Base-by-base conservation (phyloP, 2,329 filamentous ascomycete species). In the Botrytis fabae region DNA sequence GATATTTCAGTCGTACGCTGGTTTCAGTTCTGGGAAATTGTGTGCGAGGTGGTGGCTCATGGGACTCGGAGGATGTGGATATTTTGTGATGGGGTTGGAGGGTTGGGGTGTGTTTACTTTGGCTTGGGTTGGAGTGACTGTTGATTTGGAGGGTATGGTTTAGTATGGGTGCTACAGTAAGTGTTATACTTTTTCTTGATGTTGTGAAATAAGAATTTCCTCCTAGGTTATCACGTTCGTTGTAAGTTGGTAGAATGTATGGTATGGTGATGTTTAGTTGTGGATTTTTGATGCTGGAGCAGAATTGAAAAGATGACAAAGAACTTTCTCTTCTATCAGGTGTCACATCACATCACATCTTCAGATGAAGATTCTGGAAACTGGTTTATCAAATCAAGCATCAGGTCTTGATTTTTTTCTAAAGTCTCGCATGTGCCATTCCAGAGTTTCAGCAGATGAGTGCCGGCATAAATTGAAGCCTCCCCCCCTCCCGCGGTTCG, bases 91-190 rank as follows among this genome's bases (percentile, higher is more conserved):
- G 35, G 25, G 3, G 7, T 38, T 40, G 1, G 12, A 38, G 35
- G 35, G 22, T 9, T 40, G 1, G 7, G 25, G 14, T 40, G 35
- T 4, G 10, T 25, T 18, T 14, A 18, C 5, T 61, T 6, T 40
- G 16, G 35, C 7, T n/a, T 7, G 20, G 22, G 3, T 35, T 16
- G 22, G 14, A 2, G 0, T n/a, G 2, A 4, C n/a, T 40, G 7
- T 6, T 35, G 16, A 1, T 32, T 18, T 8, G 20, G 16, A 57
- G n/a, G n/a, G 0, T 2, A n/a, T 25, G 14, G 28, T 5, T 32
- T 32, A 32, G 28, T 32, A 7, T 59, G 28, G 54, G 18, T 32
- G 28, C 3, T 32, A 22, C 20, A 3, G 54, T 20, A 10, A 3
- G 0, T 18, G 54, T 5, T 51, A 4, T n/a, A 7, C 8, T 51